These are phyloP conservation scores for Verruconis gallopava DNA, from an alignment of 2,329 filamentous ascomycete species.

Conservation along the genomic window DNA sequence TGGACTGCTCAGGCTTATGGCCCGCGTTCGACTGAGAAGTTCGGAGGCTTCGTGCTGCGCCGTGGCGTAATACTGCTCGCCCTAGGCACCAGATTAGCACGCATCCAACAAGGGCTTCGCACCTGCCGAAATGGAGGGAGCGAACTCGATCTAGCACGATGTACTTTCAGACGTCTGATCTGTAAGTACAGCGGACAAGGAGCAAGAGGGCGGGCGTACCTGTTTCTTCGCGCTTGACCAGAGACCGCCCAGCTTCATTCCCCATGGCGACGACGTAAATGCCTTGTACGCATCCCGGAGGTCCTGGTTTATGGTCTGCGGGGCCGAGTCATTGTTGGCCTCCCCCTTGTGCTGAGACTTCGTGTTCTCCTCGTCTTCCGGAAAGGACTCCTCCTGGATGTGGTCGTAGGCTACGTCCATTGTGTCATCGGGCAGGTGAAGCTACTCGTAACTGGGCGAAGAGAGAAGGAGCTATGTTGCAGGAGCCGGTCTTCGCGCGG, in stretches of 20 bases:
- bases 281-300: slow-evolving; percentile 93
- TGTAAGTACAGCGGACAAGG: too few relatives aligned
- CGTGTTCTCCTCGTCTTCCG: slow-evolving; percentile 30
- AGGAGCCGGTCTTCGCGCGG: too few relatives aligned
- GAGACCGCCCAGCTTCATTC: slow-evolving; percentile 73
- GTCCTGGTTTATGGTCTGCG: slow-evolving; percentile 61
- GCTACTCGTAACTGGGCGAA: too few relatives aligned
- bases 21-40: slow-evolving; percentile 60
- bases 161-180: slow-evolving; percentile 9
- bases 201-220: slow-evolving; percentile 33
- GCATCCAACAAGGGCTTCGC: too few relatives aligned
- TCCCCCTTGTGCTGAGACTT: slow-evolving; percentile 28
- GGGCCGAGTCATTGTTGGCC: slow-evolving; percentile 18
- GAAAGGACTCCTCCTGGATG: slow-evolving; percentile 68
- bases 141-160: too few relatives aligned
- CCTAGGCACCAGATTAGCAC: too few relatives aligned
- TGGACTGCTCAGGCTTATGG: slow-evolving; percentile 29
- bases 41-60: slow-evolving; percentile 69
- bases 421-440: too few relatives aligned
- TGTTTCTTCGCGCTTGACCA: slow-evolving; percentile 89
- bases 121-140: slow-evolving; percentile 8
- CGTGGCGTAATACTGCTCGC: slow-evolving; percentile 80
- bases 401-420: slow-evolving; percentile 99
- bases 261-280: slow-evolving; percentile 85
- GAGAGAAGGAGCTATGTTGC: too few relatives aligned